Evolutionary conservation across 2,329 filamentous ascomycete genomes (phyloP), one percentile per base, ranked within the genome.

Genomic region (Nemania bipapillata): DNA sequence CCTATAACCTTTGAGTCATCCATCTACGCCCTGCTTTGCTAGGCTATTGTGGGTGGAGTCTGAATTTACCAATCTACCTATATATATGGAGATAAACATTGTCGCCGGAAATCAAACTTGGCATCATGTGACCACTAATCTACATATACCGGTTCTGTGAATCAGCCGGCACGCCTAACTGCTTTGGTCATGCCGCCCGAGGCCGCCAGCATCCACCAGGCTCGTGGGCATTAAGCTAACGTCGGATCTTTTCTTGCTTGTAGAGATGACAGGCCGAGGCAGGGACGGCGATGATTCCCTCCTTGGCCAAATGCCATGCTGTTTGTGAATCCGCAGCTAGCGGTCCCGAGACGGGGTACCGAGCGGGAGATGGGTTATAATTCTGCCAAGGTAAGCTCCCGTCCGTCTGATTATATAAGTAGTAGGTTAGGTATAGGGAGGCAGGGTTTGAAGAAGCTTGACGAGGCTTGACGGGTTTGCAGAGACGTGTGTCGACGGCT

Each of bases 251-350:
- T 65, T 66, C 53, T 68, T 74, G 69, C 72, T 66, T 74, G 70
- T 71, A 68, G 73, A 73, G 68, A 71, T 74, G 64, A 70, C 63
- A 67, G 54, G 52, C 75, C 73, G 75, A 77, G 72, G 75, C 72
- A 76, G 58, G 63, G 63, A 60, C 76, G 76, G 76, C 72, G 66
- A 70, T 74, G 54, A 69, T 77, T 73, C 76, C 76, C 66, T 71
- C 72, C 70, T 52, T 66, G 75, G 75, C 70, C 71, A 70, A 71
- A 64, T 58, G 11, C 54, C 42, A 57, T 53, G 40, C 17, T 45
- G 30, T 28, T 37, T 59, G 50, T 26, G 28, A 67, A 17, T 17
- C 62, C 30, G 58, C 54, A 28, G 15, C 49, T 57, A 32, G 49
- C 9, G 17, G 52, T 70, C 28, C 22, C 65, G 22, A 35, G 57